Base-by-base conservation (phyloP, 2,329 filamentous ascomycete species). In the Ophiobolus disseminans region DNA sequence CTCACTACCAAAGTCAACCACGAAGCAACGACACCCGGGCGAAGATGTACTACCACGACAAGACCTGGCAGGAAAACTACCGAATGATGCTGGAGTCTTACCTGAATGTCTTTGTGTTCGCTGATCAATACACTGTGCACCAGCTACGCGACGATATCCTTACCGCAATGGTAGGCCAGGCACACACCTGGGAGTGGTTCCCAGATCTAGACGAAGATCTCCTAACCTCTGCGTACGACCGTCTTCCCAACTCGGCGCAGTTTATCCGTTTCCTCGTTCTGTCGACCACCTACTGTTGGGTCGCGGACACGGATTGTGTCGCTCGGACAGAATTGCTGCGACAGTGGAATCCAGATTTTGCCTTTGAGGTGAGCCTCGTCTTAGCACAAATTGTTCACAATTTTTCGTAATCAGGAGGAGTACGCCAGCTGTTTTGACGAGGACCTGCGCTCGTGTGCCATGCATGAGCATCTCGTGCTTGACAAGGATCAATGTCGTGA, bases 101-200 rank as follows among this genome's bases (percentile, higher is more conserved):
- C 16, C 40, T 45, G 7, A 23, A 53, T 3, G 42, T 58, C n/a
- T 61, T 35, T 39, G 42, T 58, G 3, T 60, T 62, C 21, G 51
- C 51, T 1, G 49, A 58, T 26, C 46, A 49, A 28, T 56, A 57
- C 37, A 36, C 6, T 5, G 48, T 60, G 7, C 31, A 45, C 31
- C 53, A 56, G 32, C 45, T 58, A 1, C 34, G 45, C 5, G 50
- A 57, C 43, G 53, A 55, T 30, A 48, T 57, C 5, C 19, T 54
- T 2, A 48, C 48, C 9, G 45, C 47, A 3, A 19, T 57, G n/a
- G 5, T 56, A 8, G 45, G 39, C 1, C 45, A 56, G 11, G 23
- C 20, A 11, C 20, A 23, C 17, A 26, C 26, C 4, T 50, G 30
- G 40, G 21, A 28, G 13, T 53, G 42, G 39, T 54, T 23, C 11